These are phyloP conservation scores for Exobasidium cylindrosporum DNA, from an alignment of 1,284 basidiomycete genomes.

Conservation along the genomic window DNA sequence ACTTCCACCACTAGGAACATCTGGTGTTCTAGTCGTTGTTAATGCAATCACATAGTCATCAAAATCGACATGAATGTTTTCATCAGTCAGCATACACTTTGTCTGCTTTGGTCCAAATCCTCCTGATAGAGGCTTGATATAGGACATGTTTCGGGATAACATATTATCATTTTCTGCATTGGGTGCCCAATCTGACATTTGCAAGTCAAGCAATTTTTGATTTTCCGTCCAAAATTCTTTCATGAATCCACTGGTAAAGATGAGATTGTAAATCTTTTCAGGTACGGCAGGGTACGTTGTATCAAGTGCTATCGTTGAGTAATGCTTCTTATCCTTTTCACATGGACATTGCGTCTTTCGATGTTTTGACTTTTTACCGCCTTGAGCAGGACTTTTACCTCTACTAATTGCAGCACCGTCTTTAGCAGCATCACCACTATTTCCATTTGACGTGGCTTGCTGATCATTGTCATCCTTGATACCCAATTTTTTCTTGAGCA, in stretches of 20 bases:
- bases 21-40: constrained; percentile 88
- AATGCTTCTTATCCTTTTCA: constrained; percentile 70
- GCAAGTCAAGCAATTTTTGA: constrained; percentile 70
- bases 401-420: not conserved
- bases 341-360: constrained; percentile 71
- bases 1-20: constrained; percentile 86
- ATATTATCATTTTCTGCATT: constrained; percentile 65
- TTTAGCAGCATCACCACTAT: constrained; percentile 1
- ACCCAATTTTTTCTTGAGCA: constrained; percentile 39
- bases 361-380: constrained; percentile 48
- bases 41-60: constrained; percentile 78
- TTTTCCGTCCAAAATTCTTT: constrained; percentile 85
- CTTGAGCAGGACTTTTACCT: constrained; percentile 2
- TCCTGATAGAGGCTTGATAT: constrained; percentile 87
- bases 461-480: constrained; percentile 19
- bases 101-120: constrained; percentile 90
- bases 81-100: constrained; percentile 87
- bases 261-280: constrained; percentile 90
- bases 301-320: constrained; percentile 72
- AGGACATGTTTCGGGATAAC: constrained; percentile 81
- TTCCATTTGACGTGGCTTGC: not conserved
- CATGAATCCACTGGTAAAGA: constrained; percentile 93
- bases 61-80: constrained; percentile 75
- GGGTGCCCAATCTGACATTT: constrained; percentile 47
- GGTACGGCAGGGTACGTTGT: constrained; percentile 79